Evolutionary conservation across 331 rosid genomes (phyloP).

Genomic region (Telfairia occidentalis): DNA sequence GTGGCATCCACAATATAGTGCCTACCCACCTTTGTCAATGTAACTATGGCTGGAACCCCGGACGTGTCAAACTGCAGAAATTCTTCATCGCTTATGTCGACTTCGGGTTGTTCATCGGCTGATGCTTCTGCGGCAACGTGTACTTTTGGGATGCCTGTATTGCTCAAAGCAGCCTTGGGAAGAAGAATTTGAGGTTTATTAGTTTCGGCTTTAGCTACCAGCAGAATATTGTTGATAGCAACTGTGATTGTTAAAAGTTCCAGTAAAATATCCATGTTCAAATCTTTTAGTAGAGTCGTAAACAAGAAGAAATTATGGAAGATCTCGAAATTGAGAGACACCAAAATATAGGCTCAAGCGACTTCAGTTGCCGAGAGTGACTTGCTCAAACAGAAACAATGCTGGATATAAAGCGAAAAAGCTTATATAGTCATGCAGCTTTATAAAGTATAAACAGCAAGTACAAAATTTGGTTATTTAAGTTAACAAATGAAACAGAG

Average conservation of each 20-base stretch:
- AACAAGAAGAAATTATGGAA: neutral
- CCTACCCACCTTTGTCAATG: slow-evolving; percentile 77
- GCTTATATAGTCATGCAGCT: neutral
- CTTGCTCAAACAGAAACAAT: neutral
- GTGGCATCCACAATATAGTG: slow-evolving; percentile 84
- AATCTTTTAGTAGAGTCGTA: neutral
- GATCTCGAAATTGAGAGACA: neutral
- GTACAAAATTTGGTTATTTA: neutral
- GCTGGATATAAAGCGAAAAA: neutral
- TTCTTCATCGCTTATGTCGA: slow-evolving; percentile 78
- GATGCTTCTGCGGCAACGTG: slow-evolving; percentile 43
- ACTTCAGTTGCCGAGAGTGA: neutral
- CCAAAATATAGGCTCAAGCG: neutral
- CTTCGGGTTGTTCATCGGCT: slow-evolving; percentile 57
- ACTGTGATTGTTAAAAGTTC: neutral
- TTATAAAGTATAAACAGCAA: neutral
- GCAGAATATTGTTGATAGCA: neutral
- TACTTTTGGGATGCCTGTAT: slow-evolving; percentile 80
- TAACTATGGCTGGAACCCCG: slow-evolving; percentile 66
- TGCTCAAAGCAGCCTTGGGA: slow-evolving; percentile 82
- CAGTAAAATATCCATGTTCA: neutral
- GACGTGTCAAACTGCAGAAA: slow-evolving; percentile 82
- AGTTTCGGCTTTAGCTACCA: slow-evolving; percentile 8
- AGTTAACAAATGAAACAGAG: neutral
- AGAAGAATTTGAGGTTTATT: slow-evolving; percentile 14